phyloP scores from a whole-genome alignment of 805 yeast species.

The Candida ponderosae region DNA sequence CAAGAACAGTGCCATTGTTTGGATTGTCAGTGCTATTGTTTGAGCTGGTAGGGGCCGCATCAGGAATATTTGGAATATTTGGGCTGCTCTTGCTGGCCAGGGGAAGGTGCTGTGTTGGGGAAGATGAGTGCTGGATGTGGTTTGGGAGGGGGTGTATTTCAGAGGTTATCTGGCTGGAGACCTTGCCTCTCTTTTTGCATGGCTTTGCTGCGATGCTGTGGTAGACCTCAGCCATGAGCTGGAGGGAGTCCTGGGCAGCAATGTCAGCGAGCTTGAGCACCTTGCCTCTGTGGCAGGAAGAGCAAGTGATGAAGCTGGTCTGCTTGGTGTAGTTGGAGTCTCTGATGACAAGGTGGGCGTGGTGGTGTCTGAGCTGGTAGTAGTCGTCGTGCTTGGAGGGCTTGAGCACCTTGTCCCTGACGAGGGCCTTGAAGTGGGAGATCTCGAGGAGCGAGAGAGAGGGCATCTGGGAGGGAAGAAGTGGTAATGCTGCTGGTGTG shows the following conservation, averaged over 20 bases:
- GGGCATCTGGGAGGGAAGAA: too few relatives aligned
- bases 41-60: too few relatives aligned
- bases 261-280: conserved; percentile 16
- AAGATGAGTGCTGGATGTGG: too few relatives aligned
- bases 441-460: too few relatives aligned
- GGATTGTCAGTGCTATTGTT: too few relatives aligned
- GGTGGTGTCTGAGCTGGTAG: conserved; percentile 12
- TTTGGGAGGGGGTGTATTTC: too few relatives aligned
- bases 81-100: too few relatives aligned
- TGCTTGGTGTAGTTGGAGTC: conserved; percentile 20
- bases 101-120: too few relatives aligned
- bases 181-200: conserved; percentile 12
- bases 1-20: too few relatives aligned
- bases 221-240: conserved; percentile 16
- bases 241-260: conserved; percentile 12
- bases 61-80: too few relatives aligned
- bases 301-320: conserved; percentile 19
- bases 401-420: conserved; percentile 18
- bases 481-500: too few relatives aligned
- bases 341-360: conserved; percentile 20
- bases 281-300: conserved; percentile 20
- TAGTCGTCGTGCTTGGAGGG: conserved; percentile 16
- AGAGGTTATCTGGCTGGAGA: too few relatives aligned
- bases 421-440: conserved; percentile 14
- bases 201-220: conserved; percentile 15